Percentiles rank a stretch among this genome's conserved stretches.
Evolutionary conservation across 2,329 filamentous ascomycete species (phyloP).

Genomic region (Calonectria montana): DNA sequence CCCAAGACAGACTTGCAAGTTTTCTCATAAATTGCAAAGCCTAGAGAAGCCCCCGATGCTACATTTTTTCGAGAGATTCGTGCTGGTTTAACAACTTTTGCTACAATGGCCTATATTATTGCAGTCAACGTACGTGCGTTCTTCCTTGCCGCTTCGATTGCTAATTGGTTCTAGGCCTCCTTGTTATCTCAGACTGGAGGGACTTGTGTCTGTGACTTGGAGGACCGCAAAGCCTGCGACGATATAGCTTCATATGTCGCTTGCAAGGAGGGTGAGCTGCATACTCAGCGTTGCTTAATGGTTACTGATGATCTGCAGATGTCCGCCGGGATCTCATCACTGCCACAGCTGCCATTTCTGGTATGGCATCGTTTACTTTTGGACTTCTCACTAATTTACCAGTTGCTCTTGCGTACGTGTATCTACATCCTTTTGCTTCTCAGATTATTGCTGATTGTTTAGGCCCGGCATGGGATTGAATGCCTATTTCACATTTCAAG

Average conservation of each 20-base stretch:
- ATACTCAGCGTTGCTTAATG: background rate
- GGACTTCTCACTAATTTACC: conserved; percentile 86
- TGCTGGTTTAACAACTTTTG: conserved; percentile 83
- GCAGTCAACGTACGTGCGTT: conserved; percentile 68
- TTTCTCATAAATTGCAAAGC: conserved; percentile 54
- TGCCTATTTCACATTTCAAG: conserved; percentile 74
- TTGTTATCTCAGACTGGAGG: conserved; percentile 82
- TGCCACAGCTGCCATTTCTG: conserved; percentile 83
- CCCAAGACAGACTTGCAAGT: background rate
- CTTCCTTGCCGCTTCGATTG: background rate
- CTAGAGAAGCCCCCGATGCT: conserved; percentile 73
- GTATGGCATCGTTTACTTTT: conserved; percentile 80
- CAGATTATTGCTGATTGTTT: conserved; percentile 8
- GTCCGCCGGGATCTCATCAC: conserved; percentile 84
- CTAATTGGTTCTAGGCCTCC: conserved; percentile 63
- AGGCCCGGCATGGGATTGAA: conserved; percentile 77
- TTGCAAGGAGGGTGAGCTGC: conserved; percentile 59
- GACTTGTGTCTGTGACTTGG: conserved; percentile 74
- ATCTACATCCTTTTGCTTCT: background rate
- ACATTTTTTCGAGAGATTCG: conserved; percentile 83
- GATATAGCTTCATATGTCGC: conserved; percentile 55
- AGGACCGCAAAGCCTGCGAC: conserved; percentile 59
- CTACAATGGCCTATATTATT: conserved; percentile 89
- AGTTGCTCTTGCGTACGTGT: conserved; percentile 51
- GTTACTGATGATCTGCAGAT: conserved; percentile 45